Base-by-base conservation (phyloP, 805 yeast genomes). In the Diddensiella transvaalensis region DNA sequence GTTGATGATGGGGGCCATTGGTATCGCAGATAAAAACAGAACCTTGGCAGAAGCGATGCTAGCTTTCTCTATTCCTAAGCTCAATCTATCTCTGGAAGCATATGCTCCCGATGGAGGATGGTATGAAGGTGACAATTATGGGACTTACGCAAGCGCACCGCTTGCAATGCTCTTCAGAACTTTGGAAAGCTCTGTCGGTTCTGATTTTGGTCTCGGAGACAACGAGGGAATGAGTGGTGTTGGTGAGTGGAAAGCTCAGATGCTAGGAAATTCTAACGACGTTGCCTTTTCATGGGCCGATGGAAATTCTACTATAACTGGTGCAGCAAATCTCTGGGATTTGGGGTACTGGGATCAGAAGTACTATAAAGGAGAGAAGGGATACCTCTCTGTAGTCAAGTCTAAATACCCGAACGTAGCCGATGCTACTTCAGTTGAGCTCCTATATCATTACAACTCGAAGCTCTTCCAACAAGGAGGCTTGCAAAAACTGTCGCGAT, bases 51-150 rank as follows among this genome's bases (percentile, higher is more conserved):
- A 39, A 18, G 29, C 29, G 23, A 21, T 21, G 19, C 21, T 8
- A 11, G 42, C 17, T 21, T 39, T 39, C n/a, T 15, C 42, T 39
- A 18, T 39, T 10, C 42, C 42, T 6, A 21, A 18, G 29, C 21
- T 17, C 32, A 15, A 39, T 18, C n/a, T 21, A n/a, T 39, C 42
- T 6, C n/a, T 39, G 18, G 42, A 39, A 19, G 42, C 30, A n/a
- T 39, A 39, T 39, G 42, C 32, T 6, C 29, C 23, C 11, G 42
- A 39, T 21, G 42, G 42, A 21, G 42, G 42, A 10, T 39, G 42
- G 42, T 39, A 39, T 21, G 42, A 39, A 21, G 42, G 42, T 8
- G 22, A 19, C 18, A 15, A 39, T 39, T 39, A 39, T 39, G 24
- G 32, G 10, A 29, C 32, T 29, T 29, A 10, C 13, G 32, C 13